Evolutionary conservation across 768 basidiomycete genomes (phyloP), one percentile per base, ranked within the genome.

Genomic region (Rhodotorula paludigena): DNA sequence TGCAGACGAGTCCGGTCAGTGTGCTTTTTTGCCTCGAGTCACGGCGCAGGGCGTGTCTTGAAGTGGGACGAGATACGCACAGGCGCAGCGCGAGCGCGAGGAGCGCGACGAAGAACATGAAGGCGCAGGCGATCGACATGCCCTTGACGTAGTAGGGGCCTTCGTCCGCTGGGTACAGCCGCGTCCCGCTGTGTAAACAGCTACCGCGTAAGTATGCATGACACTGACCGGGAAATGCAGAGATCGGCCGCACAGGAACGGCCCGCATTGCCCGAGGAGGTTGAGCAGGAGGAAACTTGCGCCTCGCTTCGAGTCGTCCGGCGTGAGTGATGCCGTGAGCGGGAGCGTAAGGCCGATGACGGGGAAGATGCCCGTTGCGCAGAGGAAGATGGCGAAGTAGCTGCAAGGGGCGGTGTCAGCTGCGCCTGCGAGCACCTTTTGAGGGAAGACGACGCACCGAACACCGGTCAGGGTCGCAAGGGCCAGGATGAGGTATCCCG

Each of bases 141-240:
- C 65, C 65, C 39, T 66, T 66, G 28, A 41, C 32, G 65, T 66
- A 66, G 59, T 66, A 66, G 0, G 65, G 65, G 2, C 42, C 52
- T 21, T 60, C 53, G 8, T 15, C 5, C 4, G n/a, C 30, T 5
- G 65, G 65, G 33, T 51, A 66, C 12, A 66, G 32, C 0, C 65
- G 44, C 2, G 65, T 66, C 0, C 64, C 64, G 25, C 47, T 14
- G 41, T 11, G 41, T 2, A 38, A 11, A n/a, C n/a, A n/a, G 23
- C 5, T 35, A 10, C 16, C 1, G 3, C 4, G 6, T 0, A 20
- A 5, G 25, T 20, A 36, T 9, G 28, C 21, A 20, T 41, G 41
- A 32, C 36, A 52, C 18, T 44, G 51, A 5, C 38, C 51, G 2
- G 18, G 10, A 41, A 30, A 16, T 16, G 30, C 9, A 33, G 33